Base-by-base conservation (phyloP, 129 eudicot genomes). In the Flaveria brownii region DNA sequence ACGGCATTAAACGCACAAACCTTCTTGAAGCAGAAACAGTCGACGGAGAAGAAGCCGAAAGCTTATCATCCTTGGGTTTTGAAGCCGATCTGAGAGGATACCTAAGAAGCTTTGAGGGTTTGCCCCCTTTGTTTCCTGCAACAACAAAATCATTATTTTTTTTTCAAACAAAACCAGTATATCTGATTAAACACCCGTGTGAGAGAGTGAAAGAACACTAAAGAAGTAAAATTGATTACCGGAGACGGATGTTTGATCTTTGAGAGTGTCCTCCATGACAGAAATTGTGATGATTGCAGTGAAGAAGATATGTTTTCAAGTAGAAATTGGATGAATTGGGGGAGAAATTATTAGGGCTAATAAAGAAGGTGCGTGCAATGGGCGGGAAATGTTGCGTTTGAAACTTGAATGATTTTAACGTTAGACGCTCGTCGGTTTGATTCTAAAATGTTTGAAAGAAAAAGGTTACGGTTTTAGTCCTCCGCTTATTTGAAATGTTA, bases 31-130 rank as follows among this genome's bases (percentile, higher is more conserved):
- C 69, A 59, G 97, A 86, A 41, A 84, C 57, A 74, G 73, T 86
- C 16, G 88, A 30, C 0, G 84, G 66, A 43, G 77, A 80, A 5
- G 78, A 68, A 10, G 76, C 71, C 17, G 87, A 74, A 7, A 82
- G 79, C 84, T 89, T 92, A 43, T 80, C 88, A 39, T 86, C 96
- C 82, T 81, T 90, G 3, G 83, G 10, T 17, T 86, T 89, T 1
- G 86, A 55, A 3, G 88, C 87, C 22, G 98, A 90, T 86, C 98
- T 82, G 45, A 93, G 92, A 47, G 98, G 96, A 76, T 93, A 93
- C 42, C 95, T 70, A 17, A 90, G 85, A 70, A 86, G 91, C 70
- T 85, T 86, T 0, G 90, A 54, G 17, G 88, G 30, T 73, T 87
- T 84, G 26, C 63, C 85, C 23, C 84, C 91, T 63, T 75, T 63